Evolutionary conservation across 2,329 filamentous ascomycete species (phyloP), one percentile per base, ranked within the genome.

Genomic region (Chalaropsis thielavioides): DNA sequence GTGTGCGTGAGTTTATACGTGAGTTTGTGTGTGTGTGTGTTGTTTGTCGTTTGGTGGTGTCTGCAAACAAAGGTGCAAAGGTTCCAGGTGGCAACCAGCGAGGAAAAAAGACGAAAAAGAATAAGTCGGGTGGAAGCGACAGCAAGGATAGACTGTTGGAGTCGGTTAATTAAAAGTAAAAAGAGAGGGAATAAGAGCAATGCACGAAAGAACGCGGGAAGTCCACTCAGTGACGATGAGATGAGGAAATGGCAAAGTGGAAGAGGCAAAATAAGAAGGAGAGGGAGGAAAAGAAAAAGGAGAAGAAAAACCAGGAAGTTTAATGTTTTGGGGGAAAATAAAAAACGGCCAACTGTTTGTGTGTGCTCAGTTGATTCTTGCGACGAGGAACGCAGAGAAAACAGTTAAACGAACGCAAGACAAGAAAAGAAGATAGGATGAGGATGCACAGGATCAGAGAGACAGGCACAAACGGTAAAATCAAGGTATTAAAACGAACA

Each of bases 321-420:
- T 35, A 22, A 22, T 60, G 56, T 41, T 19, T 60, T 40, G 3
- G 43, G n/a, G 43, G 44, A 6, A 51, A 40, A 40, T 27, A 24
- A 24, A 41, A 54, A 19, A 19, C 15, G 43, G 43, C 4, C 43
- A 17, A n/a, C 43, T 1, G 15, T 5, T 46, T 3, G 43, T n/a
- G 43, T n/a, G 15, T 46, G 15, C 43, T 46, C 43, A 46, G 15
- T 46, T 46, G 1, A 46, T 46, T 46, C 43, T 46, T 38, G 35
- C 35, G 8, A 38, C 31, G 31, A 31, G 31, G 31, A 31, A 31
- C 31, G 35, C 44, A 46, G 40, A 51, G 31, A 43, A 64, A 64
- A 40, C 46, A 60, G 41, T 31, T 38, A 43, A 49, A 58, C 54
- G 54, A 58, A 58, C 54, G 46, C 46, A 58, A n/a, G 31, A 58